Evolutionary conservation across 805 yeast species (phyloP), one percentile per base, ranked within the genome.

Genomic region (Phaffomyces thermotolerans): DNA sequence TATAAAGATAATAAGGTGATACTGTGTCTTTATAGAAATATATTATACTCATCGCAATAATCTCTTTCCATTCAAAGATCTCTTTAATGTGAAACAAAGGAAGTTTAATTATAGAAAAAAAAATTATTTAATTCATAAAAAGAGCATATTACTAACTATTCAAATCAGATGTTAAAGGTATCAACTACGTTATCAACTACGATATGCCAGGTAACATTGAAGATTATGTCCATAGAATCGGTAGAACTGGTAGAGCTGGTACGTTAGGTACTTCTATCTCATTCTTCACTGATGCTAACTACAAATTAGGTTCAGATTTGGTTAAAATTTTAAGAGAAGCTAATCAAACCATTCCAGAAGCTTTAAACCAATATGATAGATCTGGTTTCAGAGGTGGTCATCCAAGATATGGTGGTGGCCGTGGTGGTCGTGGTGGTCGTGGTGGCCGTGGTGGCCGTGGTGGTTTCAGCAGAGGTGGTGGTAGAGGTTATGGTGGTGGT

Each of bases 181-280:
- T 93, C 65, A 84, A 90, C 57, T 81, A 73, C 60, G 99, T 93
- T 49, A 76, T 93, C 65, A 93, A 93, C 80, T 88, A 77, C 62
- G 98, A 91, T 68, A 91, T 91, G 90, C 98, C 99, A 62, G 89
- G 87, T 68, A 91, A 91, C 71, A 87, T 90, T 63, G 99, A 93
- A 75, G 98, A 93, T 72, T 91, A 91, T 66, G 97, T 91, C 51
- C 99, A 91, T 68, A 81, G 99, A 73, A 93, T 91, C 63, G 99
- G 99, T 68, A 90, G 61, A 54, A 57, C 99, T 52, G 99, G 99
- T 66, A 88, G 99, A 79, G 99, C 97, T 54, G 98, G 98, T 66
- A 81, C 89, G 50, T 75, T 76, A 50, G 99, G 99, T 77, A 90
- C 93, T 50, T 97, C 99, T 44, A 79, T 89, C 53, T 87, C 98